These are phyloP conservation scores for Laetiporus sulphureus DNA, from an alignment of 1,284 basidiomycete species.

Conservation along the genomic window DNA sequence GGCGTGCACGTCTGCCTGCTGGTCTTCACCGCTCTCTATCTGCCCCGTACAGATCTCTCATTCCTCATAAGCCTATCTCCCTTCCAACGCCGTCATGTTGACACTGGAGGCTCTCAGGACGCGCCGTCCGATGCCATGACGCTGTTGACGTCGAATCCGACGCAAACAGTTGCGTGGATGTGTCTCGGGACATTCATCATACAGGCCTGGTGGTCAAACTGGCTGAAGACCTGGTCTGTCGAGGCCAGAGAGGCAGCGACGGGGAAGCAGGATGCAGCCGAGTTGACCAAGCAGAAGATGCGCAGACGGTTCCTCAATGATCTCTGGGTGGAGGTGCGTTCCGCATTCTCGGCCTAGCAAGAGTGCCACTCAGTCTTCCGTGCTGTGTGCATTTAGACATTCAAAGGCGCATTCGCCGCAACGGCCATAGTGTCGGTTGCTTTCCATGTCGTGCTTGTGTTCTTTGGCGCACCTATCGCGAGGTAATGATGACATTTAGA, in stretches of 20 bases:
- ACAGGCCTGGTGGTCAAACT: constrained; percentile 71
- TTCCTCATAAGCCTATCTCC: constrained; percentile 25
- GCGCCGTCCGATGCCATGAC: constrained; percentile 48
- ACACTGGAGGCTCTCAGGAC: not conserved
- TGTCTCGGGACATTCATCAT: constrained; percentile 50
- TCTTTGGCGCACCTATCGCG: constrained; percentile 73
- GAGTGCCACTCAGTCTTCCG: not conserved
- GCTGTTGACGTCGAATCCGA: constrained; percentile 58
- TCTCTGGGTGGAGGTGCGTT: constrained; percentile 29
- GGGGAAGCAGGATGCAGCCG: constrained; percentile 14
- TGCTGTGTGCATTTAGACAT: constrained; percentile 34
- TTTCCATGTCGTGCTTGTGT: constrained; percentile 44
- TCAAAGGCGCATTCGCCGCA: constrained; percentile 44
- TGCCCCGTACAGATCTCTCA: constrained; percentile 50
- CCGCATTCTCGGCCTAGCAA: not conserved
- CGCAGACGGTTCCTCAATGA: too few relatives aligned
- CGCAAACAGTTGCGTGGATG: constrained; percentile 54
- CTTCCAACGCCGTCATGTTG: constrained; percentile 6
- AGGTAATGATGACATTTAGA: constrained; percentile 31
- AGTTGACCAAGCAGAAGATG: constrained; percentile 26
- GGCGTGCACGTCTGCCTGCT: constrained; percentile 66
- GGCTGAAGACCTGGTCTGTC: constrained; percentile 46
- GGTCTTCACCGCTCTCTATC: constrained; percentile 55
- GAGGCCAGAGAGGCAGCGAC: constrained; percentile 12
- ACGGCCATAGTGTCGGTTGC: constrained; percentile 45